A percentile compares a stretch with the other conserved stretches of the same genome.
These are phyloP conservation scores for Fusarium napiforme DNA, from an alignment of 2,329 filamentous ascomycete genomes.

Conservation along the genomic window DNA sequence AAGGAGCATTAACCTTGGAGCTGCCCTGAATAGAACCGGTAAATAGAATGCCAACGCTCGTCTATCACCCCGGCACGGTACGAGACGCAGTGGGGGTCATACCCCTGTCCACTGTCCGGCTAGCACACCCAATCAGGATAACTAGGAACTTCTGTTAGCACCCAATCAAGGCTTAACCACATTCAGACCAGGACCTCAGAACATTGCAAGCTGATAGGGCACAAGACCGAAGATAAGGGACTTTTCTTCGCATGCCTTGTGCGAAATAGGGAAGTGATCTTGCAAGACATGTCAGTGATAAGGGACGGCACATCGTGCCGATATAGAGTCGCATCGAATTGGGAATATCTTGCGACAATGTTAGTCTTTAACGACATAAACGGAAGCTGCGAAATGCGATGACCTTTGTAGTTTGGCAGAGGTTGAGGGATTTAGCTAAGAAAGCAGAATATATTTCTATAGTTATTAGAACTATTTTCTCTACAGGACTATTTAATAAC, in stretches of 20 bases:
- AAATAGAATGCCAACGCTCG: background rate
- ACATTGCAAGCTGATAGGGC: background rate
- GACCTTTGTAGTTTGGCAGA: rapidly evolving
- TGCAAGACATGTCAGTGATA: background rate
- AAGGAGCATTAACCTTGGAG: background rate
- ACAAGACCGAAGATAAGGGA: background rate
- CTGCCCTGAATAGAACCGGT: background rate
- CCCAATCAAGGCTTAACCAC: background rate
- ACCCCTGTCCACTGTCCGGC: background rate
- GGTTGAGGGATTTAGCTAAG: background rate
- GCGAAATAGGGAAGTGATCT: background rate
- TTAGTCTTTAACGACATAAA: background rate
- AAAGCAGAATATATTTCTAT: too few relatives aligned
- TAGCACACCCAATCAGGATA: background rate
- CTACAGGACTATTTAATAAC: rapidly evolving
- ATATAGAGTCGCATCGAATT: background rate
- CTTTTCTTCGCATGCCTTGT: background rate
- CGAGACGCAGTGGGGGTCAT: background rate
- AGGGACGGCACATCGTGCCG: background rate
- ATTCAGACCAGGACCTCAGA: rapidly evolving
- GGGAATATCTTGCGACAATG: background rate
- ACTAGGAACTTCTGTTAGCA: background rate
- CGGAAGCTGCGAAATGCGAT: background rate
- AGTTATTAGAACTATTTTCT: too few relatives aligned
- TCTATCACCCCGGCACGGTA: background rate